Evolutionary conservation across 2,329 filamentous ascomycete species (phyloP), one percentile per base, ranked within the genome.

Genomic region (Samsoniella hepiali): DNA sequence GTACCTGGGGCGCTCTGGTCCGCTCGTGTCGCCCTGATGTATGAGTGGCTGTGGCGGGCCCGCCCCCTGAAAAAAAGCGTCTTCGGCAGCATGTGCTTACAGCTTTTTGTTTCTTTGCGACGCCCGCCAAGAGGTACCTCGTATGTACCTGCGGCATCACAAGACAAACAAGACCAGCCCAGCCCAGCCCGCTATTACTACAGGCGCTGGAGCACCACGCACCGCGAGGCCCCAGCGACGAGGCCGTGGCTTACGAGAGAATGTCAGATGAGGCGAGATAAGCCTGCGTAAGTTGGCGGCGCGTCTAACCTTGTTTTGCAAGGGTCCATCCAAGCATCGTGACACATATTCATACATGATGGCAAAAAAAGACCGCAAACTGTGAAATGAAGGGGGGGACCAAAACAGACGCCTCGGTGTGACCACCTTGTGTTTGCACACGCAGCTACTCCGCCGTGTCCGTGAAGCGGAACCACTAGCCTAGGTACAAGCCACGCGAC

Each of bases 181-280:
- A 11, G 32, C 34, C 40, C 10, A 53, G 17, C 50, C 58, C 47
- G 45, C 59, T 62, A 62, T 62, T 62, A 62, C 59, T 62, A 62
- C 59, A 56, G 40, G 44, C 50, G 42, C 59, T 62, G 58, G 50
- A 62, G 58, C 17, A 34, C 32, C 32, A 53, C 31, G 34, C n/a
- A 32, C 57, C 5, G 22, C 29, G 57, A 8, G 34, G 17, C n/a
- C 58, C 58, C 49, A 54, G 40, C 58, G 29, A 29, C 58, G 17
- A 45, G 47, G 47, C 29, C 32, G 29, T 34, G 59, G 59, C 59
- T 62, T 62, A 62, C 59, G 59, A 62, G 59, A 62, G 59, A 62
- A 61, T 54, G 58, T 61, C 36, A 45, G 58, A 61, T 54, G 49
- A 10, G 17, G n/a, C 13, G 58, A 54, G 49, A 54, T 54, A 61